A percentile compares a stretch with the other conserved stretches of the same genome.
Evolutionary conservation across 2,329 filamentous ascomycete species (phyloP).

Genomic region (Aspergillus fumigatus): DNA sequence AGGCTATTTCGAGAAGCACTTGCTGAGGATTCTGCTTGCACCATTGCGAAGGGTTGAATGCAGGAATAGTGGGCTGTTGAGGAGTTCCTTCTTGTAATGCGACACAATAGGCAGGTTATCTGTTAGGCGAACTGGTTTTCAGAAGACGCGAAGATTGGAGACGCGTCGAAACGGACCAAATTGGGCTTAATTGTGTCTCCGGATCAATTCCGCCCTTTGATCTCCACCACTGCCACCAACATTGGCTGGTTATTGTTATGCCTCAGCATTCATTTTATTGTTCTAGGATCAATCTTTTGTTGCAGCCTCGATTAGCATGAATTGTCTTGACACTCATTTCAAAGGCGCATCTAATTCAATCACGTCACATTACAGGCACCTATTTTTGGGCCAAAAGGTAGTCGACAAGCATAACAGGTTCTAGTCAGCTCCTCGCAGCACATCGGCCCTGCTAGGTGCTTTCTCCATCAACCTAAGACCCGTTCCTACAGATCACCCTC

Average conservation of each 20-base stretch:
- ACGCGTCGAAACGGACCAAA: constrained; percentile 23
- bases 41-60: constrained; percentile 27
- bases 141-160: constrained; percentile 25
- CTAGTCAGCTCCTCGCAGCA: not conserved
- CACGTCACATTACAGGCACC: not conserved
- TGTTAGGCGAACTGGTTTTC: not conserved
- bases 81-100: not conserved
- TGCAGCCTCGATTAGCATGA: not conserved
- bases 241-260: not conserved
- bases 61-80: not conserved
- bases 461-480: not conserved
- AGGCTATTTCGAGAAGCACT: constrained; percentile 39
- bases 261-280: not conserved
- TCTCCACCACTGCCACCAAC: not conserved
- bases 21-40: constrained; percentile 45
- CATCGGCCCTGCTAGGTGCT: not conserved
- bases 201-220: not conserved
- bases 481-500: not conserved
- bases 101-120: not conserved
- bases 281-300: not conserved
- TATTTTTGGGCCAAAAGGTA: not conserved
- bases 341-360: not conserved
- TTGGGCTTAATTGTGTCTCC: constrained; percentile 5
- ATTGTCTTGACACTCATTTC: not conserved
- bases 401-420: not conserved